phyloP scores from a whole-genome alignment of 1,284 basidiomycete genomes.

The Leccinum subrobustum region DNA sequence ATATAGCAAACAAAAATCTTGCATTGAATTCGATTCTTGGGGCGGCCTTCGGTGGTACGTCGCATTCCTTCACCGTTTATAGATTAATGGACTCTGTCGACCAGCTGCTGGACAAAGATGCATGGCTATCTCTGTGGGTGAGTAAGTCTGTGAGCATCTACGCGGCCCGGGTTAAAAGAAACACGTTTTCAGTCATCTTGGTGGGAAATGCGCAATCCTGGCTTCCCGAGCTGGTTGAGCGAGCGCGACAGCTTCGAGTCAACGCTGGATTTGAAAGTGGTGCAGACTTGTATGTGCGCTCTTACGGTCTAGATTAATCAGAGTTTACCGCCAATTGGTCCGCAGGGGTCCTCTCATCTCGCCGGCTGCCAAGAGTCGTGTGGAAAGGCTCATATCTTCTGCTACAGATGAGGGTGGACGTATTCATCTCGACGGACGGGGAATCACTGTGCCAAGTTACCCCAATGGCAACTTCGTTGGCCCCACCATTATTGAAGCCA shows the following conservation, averaged over 20 bases:
- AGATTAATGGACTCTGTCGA: slow-evolving; percentile 43
- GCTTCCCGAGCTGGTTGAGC: slow-evolving; percentile 86
- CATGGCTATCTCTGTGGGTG: slow-evolving; percentile 91
- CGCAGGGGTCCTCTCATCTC: slow-evolving; percentile 92
- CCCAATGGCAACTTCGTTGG: slow-evolving; percentile 95
- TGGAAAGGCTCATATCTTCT: slow-evolving; percentile 77
- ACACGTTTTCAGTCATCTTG: slow-evolving; percentile 55
- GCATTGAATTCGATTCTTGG: slow-evolving; percentile 93
- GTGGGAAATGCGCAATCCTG: slow-evolving; percentile 84
- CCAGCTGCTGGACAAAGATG: slow-evolving; percentile 94
- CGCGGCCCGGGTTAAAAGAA: slow-evolving; percentile 5
- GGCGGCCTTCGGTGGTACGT: slow-evolving; percentile 87
- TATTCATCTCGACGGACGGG: slow-evolving; percentile 87
- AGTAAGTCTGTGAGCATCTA: slow-evolving; percentile 30
- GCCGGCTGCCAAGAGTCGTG: slow-evolving; percentile 78
- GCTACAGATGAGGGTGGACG: slow-evolving; percentile 85
- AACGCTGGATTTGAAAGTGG: slow-evolving; percentile 89
- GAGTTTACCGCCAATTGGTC: slow-evolving; percentile 3
- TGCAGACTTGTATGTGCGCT: slow-evolving; percentile 75
- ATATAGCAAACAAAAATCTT: slow-evolving; percentile 87
- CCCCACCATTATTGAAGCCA: slow-evolving; percentile 86
- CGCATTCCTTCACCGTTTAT: slow-evolving; percentile 21
- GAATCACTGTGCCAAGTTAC: slow-evolving; percentile 69
- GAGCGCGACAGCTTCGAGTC: slow-evolving; percentile 80
- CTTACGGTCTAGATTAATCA: neutral